These are phyloP conservation scores for Phalaenopsis aphrodite DNA, from an alignment of 106 monocot genomes.

Conservation along the genomic window DNA sequence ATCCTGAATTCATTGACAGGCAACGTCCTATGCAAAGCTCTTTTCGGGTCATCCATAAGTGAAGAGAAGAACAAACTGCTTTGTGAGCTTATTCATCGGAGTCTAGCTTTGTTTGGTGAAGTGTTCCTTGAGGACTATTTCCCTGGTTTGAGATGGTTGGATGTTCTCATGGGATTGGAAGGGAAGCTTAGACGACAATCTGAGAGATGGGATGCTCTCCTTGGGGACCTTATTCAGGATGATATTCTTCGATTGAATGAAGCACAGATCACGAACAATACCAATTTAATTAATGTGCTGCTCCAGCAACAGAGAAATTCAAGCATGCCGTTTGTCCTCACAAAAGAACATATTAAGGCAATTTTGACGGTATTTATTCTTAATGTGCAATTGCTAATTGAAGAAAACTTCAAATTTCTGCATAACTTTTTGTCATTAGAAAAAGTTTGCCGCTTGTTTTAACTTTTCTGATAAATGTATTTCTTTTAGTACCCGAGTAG, in stretches of 20 bases:
- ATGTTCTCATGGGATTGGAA: slow-evolving; percentile 8
- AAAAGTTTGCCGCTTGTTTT: too few relatives aligned
- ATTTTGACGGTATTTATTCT: background rate
- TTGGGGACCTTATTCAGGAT: slow-evolving; percentile 18
- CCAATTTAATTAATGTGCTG: background rate
- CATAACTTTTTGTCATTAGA: too few relatives aligned
- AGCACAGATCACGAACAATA: too few relatives aligned
- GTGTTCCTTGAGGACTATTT: slow-evolving; percentile 27
- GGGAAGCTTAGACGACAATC: background rate
- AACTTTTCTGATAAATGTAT: too few relatives aligned
- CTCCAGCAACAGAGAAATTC: background rate
- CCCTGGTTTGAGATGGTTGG: slow-evolving; percentile 27
- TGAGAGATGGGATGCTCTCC: slow-evolving; percentile 9
- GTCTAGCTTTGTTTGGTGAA: background rate
- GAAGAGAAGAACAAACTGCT: background rate
- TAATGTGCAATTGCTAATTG: too few relatives aligned
- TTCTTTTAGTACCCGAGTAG: too few relatives aligned
- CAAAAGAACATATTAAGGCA: background rate
- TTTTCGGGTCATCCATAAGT: slow-evolving; percentile 1
- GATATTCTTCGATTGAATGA: background rate
- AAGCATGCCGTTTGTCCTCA: background rate
- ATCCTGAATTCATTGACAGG: background rate
- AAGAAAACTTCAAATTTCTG: too few relatives aligned
- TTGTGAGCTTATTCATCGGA: background rate
- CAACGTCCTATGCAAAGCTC: slow-evolving; percentile 4